phyloP scores from a whole-genome alignment of 306 rosid species.

The Ammopiptanthus mongolicus region DNA sequence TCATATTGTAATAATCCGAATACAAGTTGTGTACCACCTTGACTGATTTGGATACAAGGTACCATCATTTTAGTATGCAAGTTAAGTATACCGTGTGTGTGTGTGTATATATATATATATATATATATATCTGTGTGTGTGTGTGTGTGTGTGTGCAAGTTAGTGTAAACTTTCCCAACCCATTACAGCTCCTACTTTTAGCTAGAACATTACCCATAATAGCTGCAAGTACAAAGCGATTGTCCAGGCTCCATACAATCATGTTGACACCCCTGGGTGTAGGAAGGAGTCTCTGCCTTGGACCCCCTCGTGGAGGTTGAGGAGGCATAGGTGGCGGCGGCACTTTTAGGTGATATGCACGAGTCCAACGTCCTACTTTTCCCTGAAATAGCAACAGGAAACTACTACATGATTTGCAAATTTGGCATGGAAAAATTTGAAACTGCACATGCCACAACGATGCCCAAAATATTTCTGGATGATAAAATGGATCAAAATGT shows the following conservation, averaged over 20 bases:
- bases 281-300: constrained; percentile 81
- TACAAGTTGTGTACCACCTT: background rate
- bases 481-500: constrained; percentile 6
- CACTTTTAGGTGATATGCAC: constrained; percentile 90
- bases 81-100: background rate
- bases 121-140: background rate
- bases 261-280: constrained; percentile 94
- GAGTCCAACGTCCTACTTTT: constrained; percentile 80
- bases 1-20: constrained; percentile 1
- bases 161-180: background rate
- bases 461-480: constrained; percentile 8
- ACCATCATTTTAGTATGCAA: background rate
- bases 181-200: background rate
- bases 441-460: constrained; percentile 7
- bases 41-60: background rate
- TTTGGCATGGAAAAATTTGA: constrained; percentile 8
- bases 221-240: constrained; percentile 94
- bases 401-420: background rate
- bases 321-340: constrained; percentile 93
- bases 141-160: too few species aligned
- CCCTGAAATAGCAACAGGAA: constrained; percentile 46
- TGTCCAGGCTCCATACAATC: constrained; percentile 94
- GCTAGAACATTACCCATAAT: constrained; percentile 64
- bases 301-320: constrained; percentile 90
- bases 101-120: background rate